Base-by-base conservation (phyloP, 805 yeast genomes). In the Kazachstania psychrophila region DNA sequence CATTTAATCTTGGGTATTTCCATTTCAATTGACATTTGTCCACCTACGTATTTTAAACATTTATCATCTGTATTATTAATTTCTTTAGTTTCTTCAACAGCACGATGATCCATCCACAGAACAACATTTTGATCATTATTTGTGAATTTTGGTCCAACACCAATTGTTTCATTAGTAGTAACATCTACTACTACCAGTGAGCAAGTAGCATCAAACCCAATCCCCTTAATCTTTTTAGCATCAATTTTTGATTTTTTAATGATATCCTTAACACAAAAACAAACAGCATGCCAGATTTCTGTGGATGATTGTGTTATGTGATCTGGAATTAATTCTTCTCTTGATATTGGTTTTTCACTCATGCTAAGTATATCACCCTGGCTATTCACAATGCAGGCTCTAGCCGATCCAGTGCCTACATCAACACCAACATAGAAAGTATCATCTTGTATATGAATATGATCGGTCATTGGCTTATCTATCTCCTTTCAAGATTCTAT, bases 51-150 rank as follows among this genome's bases (percentile, higher is more conserved):
- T 57, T 84, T 81, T 52, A 92, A 69, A 40, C 84, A 75, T 52
- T 73, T 75, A 54, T 86, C 94, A 24, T 72, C 71, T 0, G 95
- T 81, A 28, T 79, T 74, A 61, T 89, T 89, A 58, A 92, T 87
- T 39, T 66, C 73, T 38, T 75, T 65, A 11, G 96, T 87, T 56
- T 89, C 96, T 6, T 68, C 65, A 12, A 70, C 78, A 0, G 97
- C 96, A 45, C 98, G 73, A 61, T 92, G 98, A 64, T 92, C 98
- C 97, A 92, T 89, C 98, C 98, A 92, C 44, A 92, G 63, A 36
- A 92, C 77, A 51, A 92, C 79, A 60, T 92, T 87, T 55, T 88
- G 94, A 43, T 71, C 72, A 32, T 65, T 47, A 50, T 85, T 77
- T 23, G 61, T 45, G 57, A 85, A 89, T 55, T 88, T 84, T 1